Evolutionary conservation across 2,329 filamentous ascomycete species (phyloP), one percentile per base, ranked within the genome.

Genomic region (Bipolaris gigantea): DNA sequence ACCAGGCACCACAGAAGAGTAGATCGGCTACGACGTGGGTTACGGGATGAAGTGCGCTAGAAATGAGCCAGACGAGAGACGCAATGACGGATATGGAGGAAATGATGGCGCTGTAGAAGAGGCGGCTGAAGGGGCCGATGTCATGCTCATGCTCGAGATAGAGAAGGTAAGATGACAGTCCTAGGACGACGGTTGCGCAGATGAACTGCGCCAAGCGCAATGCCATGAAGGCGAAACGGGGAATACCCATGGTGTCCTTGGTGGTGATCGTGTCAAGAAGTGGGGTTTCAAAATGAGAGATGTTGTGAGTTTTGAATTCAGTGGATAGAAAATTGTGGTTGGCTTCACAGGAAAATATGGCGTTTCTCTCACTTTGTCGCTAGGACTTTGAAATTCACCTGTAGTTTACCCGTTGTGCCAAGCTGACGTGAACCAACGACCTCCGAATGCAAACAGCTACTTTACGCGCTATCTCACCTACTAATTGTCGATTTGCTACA

Each of bases 101-200:
- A 18, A 92, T 80, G 15, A 90, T 83, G 67, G 88, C 83, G 53
- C 87, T 85, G 78, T 91, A 92, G 75, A 92, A 89, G 78, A 87
- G 87, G 50, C 88, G 85, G 39, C 81, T 83, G 36, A 83, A 76
- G 18, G 79, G 75, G 81, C 83, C 85, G 55, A 78, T 72, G 48
- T 79, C 77, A 36, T 78, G 72, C 38, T 76, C 57, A 33, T 65
- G 53, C 56, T 56, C 39, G 25, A 53, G 47, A 36, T 63, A 19
- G 21, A 63, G 50, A 60, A 66, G 63, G 43, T 56, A 44, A 30
- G 62, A 45, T 13, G 55, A 42, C 23, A 64, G 34, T 39, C 60
- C 46, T 18, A 57, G 53, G 68, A 77, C 58, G 72, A 90, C 87
- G 63, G 83, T 80, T 15, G 82, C 86, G 68, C 88, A 90, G 66